Percentiles rank a stretch among this genome's conserved stretches.
Evolutionary conservation across 306 rosid species (phyloP).

Genomic region (Phaseolus lunatus): DNA sequence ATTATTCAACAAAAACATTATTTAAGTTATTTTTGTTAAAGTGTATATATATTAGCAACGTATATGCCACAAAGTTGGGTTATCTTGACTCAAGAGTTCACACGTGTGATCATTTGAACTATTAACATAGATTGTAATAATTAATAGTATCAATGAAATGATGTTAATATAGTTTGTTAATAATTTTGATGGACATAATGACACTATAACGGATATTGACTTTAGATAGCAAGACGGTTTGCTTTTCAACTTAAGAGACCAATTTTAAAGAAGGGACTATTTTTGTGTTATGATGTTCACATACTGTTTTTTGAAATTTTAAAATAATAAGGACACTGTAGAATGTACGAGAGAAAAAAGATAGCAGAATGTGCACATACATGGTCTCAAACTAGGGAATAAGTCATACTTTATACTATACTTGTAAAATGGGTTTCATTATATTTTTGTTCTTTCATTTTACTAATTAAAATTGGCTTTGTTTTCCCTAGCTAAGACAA

Average conservation of each 20-base stretch:
- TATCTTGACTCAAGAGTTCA: not conserved
- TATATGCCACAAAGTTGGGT: not conserved
- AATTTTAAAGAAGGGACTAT: not conserved
- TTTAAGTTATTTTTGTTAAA: not conserved
- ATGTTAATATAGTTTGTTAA: conserved; percentile 1
- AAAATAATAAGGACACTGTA: not conserved
- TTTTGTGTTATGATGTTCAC: not conserved
- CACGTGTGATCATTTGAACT: not conserved
- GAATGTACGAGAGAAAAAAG: no score
- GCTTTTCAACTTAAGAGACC: not conserved
- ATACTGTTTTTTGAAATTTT: not conserved
- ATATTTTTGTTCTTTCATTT: no score
- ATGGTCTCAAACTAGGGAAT: no score
- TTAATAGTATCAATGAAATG: not conserved
- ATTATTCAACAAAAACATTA: conserved; percentile 2
- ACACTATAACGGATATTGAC: conserved; percentile 10
- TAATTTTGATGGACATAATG: not conserved
- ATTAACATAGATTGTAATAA: not conserved
- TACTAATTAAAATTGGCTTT: no score
- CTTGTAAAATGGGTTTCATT: no score
- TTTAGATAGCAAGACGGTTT: not conserved
- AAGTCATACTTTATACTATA: no score
- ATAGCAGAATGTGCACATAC: no score
- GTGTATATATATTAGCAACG: not conserved
- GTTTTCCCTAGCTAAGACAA: no score